These are phyloP conservation scores for Pterula multifida DNA, from an alignment of 1,284 basidiomycete genomes.

Conservation along the genomic window DNA sequence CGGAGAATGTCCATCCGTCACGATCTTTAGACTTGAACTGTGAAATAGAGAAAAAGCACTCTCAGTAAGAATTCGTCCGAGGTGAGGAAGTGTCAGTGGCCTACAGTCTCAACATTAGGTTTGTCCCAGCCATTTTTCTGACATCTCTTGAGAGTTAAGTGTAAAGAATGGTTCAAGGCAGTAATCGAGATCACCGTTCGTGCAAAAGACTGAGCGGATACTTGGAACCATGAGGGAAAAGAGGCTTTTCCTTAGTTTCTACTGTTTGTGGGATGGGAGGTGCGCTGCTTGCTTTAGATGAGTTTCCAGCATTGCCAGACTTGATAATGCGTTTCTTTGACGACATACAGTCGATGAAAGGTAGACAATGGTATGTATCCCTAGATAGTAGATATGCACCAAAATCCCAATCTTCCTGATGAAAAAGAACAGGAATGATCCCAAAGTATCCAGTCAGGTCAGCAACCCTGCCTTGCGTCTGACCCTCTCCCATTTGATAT, in stretches of 20 bases:
- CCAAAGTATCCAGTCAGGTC: too few species aligned
- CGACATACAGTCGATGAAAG: slow-evolving; percentile 37
- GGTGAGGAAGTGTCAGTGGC: slow-evolving; percentile 11
- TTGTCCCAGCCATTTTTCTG: slow-evolving; percentile 83
- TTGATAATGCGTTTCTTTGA: slow-evolving; percentile 70
- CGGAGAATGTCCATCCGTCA: slow-evolving; percentile 43
- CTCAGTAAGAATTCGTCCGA: background rate
- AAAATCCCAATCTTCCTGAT: too few species aligned
- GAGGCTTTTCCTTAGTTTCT: slow-evolving; percentile 31
- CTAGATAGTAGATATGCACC: too few species aligned
- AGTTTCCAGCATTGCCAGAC: slow-evolving; percentile 79
- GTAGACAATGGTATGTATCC: too few species aligned
- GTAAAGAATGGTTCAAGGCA: background rate
- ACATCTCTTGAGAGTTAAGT: slow-evolving; percentile 39
- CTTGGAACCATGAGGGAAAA: slow-evolving; percentile 78
- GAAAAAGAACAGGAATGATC: too few species aligned
- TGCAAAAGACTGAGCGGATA: slow-evolving; percentile 65
- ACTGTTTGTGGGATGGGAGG: slow-evolving; percentile 12
- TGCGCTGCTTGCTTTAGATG: slow-evolving; percentile 41
- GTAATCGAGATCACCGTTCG: slow-evolving; percentile 42
- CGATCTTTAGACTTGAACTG: slow-evolving; percentile 29
- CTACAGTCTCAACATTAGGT: slow-evolving; percentile 61
- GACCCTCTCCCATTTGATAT: too few species aligned
- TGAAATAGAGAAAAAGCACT: slow-evolving; percentile 5
- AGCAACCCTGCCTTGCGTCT: too few species aligned